Evolutionary conservation across 176 grass and related monocot species (phyloP), one percentile per base, ranked within the genome.

Genomic region (Triticum timopheevii): DNA sequence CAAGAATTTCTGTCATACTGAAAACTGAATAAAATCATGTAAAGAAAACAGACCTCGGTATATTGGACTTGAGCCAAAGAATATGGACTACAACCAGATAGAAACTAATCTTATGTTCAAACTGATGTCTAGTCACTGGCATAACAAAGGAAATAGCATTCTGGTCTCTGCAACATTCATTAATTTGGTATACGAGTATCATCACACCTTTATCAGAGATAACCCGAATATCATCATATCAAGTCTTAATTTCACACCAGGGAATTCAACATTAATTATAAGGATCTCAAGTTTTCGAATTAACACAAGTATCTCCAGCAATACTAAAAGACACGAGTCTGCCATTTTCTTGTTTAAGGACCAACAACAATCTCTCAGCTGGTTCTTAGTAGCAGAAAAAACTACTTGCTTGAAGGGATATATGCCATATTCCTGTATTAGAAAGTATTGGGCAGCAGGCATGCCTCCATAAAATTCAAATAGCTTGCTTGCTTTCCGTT

Each of bases 391-490:
- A 67, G 20, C 13, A 50, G 15, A 67, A 4, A 78, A 56, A 52
- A 56, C 28, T 77, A 35, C 16, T 80, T 79, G 15, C 52, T 66
- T 39, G 44, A 56, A 69, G 6, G 63, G 13, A 68, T 38, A 56
- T 17, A 52, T 52, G 49, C 5, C 49, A 52, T 52, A 52, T 52
- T 17, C 11, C 84, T 3, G 81, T 27, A 73, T 64, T 20, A 65
- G 39, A 39, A 12, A 56, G 11, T 56, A 56, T 1, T 35, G 42
- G 8, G 20, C 38, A 73, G 42, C 19, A 6, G 42, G 31, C 11
- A 76, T 80, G 35, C 49, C 49, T 52, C 49, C 49, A 52, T 52
- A 52, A 38, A 81, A 56, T 80, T 69, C 45, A 40, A 80, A 80
- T 49, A 33, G 23, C 66, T 73, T 66, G 17, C 49, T 52, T 52